Evolutionary conservation across 139 green algal species (phyloP), one percentile per base, ranked within the genome.

Genomic region (Nannochloris sp.): DNA sequence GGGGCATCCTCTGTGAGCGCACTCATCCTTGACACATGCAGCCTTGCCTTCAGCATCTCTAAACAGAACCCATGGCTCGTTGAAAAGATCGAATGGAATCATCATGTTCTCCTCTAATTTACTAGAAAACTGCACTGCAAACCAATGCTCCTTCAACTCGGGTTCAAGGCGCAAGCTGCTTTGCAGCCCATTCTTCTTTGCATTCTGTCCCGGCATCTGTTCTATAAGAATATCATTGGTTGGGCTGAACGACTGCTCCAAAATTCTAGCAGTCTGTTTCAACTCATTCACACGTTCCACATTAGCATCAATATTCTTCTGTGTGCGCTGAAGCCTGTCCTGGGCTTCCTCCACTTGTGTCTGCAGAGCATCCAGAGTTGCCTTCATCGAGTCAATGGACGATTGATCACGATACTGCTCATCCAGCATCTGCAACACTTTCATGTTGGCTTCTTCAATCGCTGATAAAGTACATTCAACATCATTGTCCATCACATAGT

Each of bases 1-100:
- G 1, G 93, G 93, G 83, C 91, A 98, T 3, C 89, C 90, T 9
- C 93, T 70, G 84, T 98, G 93, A 11, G 92, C 90, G 72, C 93
- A 98, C 66, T 91, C 72, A 68, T 99, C 93, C 46, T 68, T 57
- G 28, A 77, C 59, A 59, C 70, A 77, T 1, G 63, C 46, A 11
- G 65, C 59, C 3, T 8, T 33, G 23, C 70, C 65, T 26, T n/a
- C 36, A 45, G 46, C 61, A 56, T 81, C 77, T 31, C 91, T 74
- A 78, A 97, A 98, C 62, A 98, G 65, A 23, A 97, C 92, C 92
- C 92, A 99, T 2, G 87, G 75, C 76, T 96, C 82, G n/a, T 81
- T 81, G 77, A 97, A 96, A 29, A 97, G 78, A 48, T 97, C 88
- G 62, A 99, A 85, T 14, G 93, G 82, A 16, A 71, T 13, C 61